These are phyloP conservation scores for Arthrobotrys conoides DNA, from an alignment of 2,329 filamentous ascomycete genomes.

Conservation along the genomic window DNA sequence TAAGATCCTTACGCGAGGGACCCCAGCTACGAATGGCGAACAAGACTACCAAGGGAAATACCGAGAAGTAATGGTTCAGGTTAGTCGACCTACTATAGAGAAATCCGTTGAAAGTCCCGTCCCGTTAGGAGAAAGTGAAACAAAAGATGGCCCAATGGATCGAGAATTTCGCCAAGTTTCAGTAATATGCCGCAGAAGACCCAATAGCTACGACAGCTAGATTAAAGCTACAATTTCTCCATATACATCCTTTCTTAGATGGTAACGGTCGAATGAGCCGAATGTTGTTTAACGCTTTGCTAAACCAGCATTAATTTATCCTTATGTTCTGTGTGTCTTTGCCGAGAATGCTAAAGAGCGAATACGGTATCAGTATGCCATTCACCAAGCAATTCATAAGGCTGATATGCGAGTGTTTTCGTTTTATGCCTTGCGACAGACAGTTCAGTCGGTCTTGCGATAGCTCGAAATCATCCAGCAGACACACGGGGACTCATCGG, in stretches of 20 bases:
- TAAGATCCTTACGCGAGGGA: background rate
- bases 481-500: no score
- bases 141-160: background rate
- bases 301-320: background rate
- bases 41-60: slow-evolving; percentile 1
- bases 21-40: background rate
- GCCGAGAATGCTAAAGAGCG: background rate
- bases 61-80: background rate
- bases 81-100: background rate
- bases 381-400: background rate
- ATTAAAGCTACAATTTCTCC: background rate
- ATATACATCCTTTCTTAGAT: background rate
- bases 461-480: background rate
- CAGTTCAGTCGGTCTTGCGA: background rate
- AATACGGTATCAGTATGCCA: background rate
- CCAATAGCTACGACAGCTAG: background rate
- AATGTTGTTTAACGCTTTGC: background rate
- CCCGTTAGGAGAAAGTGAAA: background rate
- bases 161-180: background rate
- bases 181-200: background rate
- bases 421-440: background rate
- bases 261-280: background rate
- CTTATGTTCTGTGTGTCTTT: background rate
- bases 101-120: background rate
- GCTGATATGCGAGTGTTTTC: background rate